Base-by-base conservation (phyloP, 2,329 filamentous ascomycete genomes). In the Penicillium polonicum region DNA sequence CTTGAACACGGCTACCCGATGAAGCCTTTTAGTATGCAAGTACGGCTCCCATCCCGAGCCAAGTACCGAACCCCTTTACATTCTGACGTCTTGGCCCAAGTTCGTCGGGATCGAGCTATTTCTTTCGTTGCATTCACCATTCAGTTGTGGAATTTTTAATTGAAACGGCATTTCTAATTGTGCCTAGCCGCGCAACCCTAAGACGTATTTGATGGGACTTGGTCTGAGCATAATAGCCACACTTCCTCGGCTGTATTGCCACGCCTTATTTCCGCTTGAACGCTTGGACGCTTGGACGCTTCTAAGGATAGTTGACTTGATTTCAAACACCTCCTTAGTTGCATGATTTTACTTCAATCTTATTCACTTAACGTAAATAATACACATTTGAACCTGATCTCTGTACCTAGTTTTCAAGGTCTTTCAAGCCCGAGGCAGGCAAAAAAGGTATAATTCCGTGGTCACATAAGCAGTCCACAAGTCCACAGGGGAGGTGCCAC, bases 1-100 rank as follows among this genome's bases (percentile, higher is more conserved):
- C 35, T 65, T 65, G 52, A 60, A 25, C 33, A 59, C 64, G 62
- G 64, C 59, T 64, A 60, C 38, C 59, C 60, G 64, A 63, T 29
- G 38, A 17, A 33, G 36, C 33, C 45, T 48, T n/a, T 39, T 33
- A 29, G 43, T 53, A 38, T 35, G 21, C 29, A 23, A 23, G 8
- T n/a, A 36, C 44, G 52, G 57, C 58, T 57, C 29, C 21, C 12
- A 35, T 12, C 29, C 31, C 46, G 50, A 36, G 33, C 31, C 57
- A 65, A 65, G 58, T 65, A 61, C 63, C 63, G 62, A 62, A 36
- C 36, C 8, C 2, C 13, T 23, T 39, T 44, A 5, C 15, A 27
- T 27, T 46, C 25, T 42, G 48, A 33, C 48, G 41, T 7, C 50
- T 51, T 57, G 49, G 58, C 49, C 29, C n/a, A 48, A 43, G 35